Evolutionary conservation across 306 rosid species (phyloP), one percentile per base, ranked within the genome.

Genomic region (Bauhinia variegata): DNA sequence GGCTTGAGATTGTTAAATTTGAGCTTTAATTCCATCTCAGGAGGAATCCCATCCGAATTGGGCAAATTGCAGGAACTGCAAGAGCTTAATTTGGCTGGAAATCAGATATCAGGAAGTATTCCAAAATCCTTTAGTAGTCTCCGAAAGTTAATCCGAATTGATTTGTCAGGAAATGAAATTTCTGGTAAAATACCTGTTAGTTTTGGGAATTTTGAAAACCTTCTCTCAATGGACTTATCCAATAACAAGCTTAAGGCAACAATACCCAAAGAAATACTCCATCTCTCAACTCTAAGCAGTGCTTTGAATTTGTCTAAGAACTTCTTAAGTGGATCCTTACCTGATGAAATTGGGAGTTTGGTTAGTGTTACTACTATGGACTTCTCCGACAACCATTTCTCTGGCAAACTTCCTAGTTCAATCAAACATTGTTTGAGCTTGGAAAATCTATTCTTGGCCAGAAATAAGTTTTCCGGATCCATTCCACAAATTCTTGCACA

Each of bases 171-270:
- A 11, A 91, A 91, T 71, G 53, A 49, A 28, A 72, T 88, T 60
- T 58, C 11, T 32, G 91, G 86, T 23, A 23, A 12, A 33, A 71
- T 88, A 56, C 91, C 91, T 1, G 11, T 0, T 18, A 65, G 69
- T 78, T 82, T 91, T 77, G 86, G 78, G 0, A 79, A 79, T 54
- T 83, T 82, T 53, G 74, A 78, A 51, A 73, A 23, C 12, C 56
- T 89, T 54, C 83, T 81, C 47, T 82, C 66, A 18, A 60, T 89
- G 86, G 93, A 87, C 61, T 73, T 89, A 19, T 88, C 92, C 31
- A 69, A 65, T 75, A 91, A 91, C 70, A 72, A 56, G 66, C 86
- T 91, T 73, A 79, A 70, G 32, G 96, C 89, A 63, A 79, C 63
- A 79, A 83, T 91, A 44, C 85, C 88, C 8, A 28, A 28, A 71